Evolutionary conservation across 805 yeast species (phyloP), one percentile per base, ranked within the genome.

Genomic region (Yarrowia deformans): DNA sequence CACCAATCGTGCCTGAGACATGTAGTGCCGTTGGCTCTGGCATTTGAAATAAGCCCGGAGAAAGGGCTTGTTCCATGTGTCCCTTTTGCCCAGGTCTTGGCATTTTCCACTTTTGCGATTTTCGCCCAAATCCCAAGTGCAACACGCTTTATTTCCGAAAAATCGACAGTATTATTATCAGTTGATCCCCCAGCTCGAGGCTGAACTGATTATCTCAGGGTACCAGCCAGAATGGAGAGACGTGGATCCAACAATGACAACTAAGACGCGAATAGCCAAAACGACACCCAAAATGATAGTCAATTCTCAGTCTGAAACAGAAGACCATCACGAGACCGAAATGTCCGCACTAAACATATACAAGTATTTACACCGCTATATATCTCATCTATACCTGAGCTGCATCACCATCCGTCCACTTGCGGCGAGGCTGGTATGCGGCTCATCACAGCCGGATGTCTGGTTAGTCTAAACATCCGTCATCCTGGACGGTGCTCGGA

Each of bases 341-440:
- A 46, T 13, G 50, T 23, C 23, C 56, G 56, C 56, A 49, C 39
- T 49, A 49, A 37, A 16, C 35, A 5, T n/a, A n/a, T n/a, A n/a
- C n/a, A n/a, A n/a, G n/a, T n/a, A n/a, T n/a, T n/a, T n/a, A n/a
- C n/a, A n/a, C 29, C 6, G 7, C 29, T 1, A 46, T 46, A 23
- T 23, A 46, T 46, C 34, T 23, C 34, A 14, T 46, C 50, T 23
- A 46, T 23, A 19, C 50, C 6, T 19, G 32, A 10, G 16, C 2
- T 8, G n/a, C n/a, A 12, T 49, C 35, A 9, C 39, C 32, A 49
- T 50, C 56, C 56, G 56, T 42, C 56, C 56, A 52, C 29, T 35
- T 52, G 55, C 42, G 58, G 58, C 43, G 43, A 54, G 58, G 58
- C 58, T 54, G 58, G 58, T 54, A 54, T 54, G 58, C 58, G 58